These are phyloP conservation scores for Populus simonii DNA, from an alignment of 345 rosid genomes.

Conservation along the genomic window DNA sequence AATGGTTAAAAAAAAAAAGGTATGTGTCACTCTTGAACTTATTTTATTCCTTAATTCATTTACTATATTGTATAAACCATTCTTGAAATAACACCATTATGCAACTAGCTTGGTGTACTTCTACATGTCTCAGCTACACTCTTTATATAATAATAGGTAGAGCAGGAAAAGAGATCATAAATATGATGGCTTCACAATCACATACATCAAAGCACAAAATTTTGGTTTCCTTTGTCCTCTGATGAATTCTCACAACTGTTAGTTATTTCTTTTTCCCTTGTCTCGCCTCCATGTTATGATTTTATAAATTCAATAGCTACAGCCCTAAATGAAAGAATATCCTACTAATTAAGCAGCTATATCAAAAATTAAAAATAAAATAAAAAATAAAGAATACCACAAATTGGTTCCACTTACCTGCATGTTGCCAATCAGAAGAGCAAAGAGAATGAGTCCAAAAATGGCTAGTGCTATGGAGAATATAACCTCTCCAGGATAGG, in stretches of 20 bases:
- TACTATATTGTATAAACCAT: not conserved
- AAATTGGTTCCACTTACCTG: conserved; percentile 47
- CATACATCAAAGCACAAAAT: not conserved
- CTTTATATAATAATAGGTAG: not conserved
- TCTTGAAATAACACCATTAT: not conserved
- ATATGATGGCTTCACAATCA: not conserved
- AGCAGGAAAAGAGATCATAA: not conserved
- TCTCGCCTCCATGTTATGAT: not conserved
- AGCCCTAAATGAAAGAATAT: not conserved
- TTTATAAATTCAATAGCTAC: not conserved
- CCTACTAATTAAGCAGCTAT: not conserved
- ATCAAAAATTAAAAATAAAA: not conserved
- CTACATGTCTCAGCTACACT: not conserved
- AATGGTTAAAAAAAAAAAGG: too few relatives aligned
- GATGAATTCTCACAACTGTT: not conserved
- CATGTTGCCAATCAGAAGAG: conserved; percentile 97
- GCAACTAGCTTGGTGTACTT: not conserved
- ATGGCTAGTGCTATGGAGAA: conserved; percentile 85
- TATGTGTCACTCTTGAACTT: not conserved
- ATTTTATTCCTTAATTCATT: not conserved
- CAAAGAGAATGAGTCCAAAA: conserved; percentile 88
- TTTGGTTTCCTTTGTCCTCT: not conserved
- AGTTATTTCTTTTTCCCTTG: not conserved
- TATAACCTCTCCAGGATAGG: conserved; percentile 75
- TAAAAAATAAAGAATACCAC: too few relatives aligned